Percentiles rank a stretch among this genome's conserved stretches.
phyloP scores from a whole-genome alignment of 176 grass and related monocot species.

The Microstegium vimineum region DNA sequence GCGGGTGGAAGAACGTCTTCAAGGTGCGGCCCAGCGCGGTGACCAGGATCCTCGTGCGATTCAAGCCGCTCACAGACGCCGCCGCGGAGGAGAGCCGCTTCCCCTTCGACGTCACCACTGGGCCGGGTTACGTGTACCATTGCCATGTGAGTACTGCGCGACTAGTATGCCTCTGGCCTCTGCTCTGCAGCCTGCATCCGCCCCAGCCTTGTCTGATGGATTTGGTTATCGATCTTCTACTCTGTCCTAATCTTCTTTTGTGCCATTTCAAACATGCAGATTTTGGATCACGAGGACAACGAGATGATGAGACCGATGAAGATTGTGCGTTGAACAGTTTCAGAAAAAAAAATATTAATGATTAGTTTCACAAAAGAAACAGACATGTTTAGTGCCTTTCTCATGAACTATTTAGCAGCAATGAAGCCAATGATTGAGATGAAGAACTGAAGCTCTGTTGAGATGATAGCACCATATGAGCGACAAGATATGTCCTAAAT shows the following conservation, averaged over 20 bases:
- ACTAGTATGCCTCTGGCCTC: not conserved
- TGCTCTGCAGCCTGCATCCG: not conserved
- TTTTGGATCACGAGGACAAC: slow-evolving; percentile 94
- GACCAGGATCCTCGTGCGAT: slow-evolving; percentile 60
- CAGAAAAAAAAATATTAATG: not conserved
- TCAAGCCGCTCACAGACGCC: slow-evolving; percentile 44
- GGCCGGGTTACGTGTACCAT: slow-evolving; percentile 88
- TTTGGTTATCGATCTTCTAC: not conserved
- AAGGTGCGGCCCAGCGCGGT: slow-evolving; percentile 59
- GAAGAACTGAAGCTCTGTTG: too few species aligned
- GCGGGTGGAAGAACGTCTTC: slow-evolving; percentile 93
- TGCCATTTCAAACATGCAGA: slow-evolving; percentile 27
- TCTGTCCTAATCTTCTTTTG: not conserved
- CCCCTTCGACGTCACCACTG: slow-evolving; percentile 62
- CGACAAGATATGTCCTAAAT: not conserved
- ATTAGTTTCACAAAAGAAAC: not conserved
- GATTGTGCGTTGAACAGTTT: slow-evolving; percentile 39
- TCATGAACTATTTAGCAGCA: too few species aligned
- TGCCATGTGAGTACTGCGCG: slow-evolving; percentile 59
- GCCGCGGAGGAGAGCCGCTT: slow-evolving; percentile 17
- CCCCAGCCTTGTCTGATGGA: not conserved
- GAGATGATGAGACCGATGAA: slow-evolving; percentile 94
- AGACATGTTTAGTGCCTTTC: too few species aligned
- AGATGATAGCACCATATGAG: not conserved
- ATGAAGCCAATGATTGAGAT: too few species aligned